A percentile compares a stretch with the other conserved stretches of the same genome.
Conservation (phyloP, 208 protist species). For the Wallacemonas sp. region DNA sequence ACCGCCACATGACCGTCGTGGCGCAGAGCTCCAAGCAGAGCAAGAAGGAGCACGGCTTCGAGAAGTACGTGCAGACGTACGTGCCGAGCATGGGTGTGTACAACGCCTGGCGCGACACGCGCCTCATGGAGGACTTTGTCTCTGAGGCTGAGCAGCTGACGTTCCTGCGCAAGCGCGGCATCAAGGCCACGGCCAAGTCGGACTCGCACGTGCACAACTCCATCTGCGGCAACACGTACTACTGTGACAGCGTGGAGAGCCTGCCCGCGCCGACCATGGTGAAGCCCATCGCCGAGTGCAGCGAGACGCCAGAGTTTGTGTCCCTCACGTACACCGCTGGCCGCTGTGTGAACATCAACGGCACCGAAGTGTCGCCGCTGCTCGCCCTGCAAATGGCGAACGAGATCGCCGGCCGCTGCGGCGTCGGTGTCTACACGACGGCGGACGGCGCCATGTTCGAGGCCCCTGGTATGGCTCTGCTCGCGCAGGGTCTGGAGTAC, state of each 20-base stretch:
- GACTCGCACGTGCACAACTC: constrained; percentile 78
- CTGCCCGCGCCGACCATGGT: constrained; percentile 63
- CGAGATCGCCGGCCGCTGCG: constrained; percentile 88
- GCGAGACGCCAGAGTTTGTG: constrained; percentile 75
- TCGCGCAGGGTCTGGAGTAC: constrained; percentile 68
- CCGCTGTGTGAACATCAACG: constrained; percentile 86
- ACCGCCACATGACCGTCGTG: constrained; percentile 82
- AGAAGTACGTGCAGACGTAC: constrained; percentile 86
- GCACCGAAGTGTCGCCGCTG: constrained; percentile 76
- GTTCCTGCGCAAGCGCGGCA: constrained; percentile 73
- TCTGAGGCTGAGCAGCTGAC: constrained; percentile 74
- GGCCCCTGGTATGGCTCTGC: constrained; percentile 88
- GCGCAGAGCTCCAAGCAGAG: constrained; percentile 86
- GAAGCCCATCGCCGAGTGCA: constrained; percentile 64
- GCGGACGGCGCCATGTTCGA: constrained; percentile 89
- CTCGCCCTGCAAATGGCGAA: constrained; percentile 85
- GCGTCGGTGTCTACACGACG: constrained; percentile 79
- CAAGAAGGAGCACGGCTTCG: constrained; percentile 88
- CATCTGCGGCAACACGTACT: constrained; percentile 85
- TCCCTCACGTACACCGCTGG: constrained; percentile 73
- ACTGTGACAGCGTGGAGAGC: constrained; percentile 62
- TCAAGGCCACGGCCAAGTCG: constrained; percentile 59
- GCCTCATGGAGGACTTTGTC: constrained; percentile 83
- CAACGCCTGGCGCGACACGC: constrained; percentile 89
- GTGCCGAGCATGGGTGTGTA: constrained; percentile 88